These are phyloP conservation scores for Hanseniaspora singularis DNA, from an alignment of 805 yeast species.

Conservation along the genomic window DNA sequence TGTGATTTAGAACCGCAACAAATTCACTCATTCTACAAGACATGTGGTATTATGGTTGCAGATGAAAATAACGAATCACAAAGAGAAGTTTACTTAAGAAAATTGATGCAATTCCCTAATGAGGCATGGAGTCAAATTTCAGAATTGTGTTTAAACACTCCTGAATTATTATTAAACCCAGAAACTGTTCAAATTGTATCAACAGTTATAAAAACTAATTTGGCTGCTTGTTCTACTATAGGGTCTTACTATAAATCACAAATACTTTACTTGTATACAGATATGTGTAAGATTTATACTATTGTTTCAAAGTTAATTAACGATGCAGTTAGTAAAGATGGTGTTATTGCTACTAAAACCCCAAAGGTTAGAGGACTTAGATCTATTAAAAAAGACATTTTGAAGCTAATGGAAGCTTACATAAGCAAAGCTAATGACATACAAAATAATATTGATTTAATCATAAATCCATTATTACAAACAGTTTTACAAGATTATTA, in stretches of 20 bases:
- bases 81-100: constrained; percentile 59
- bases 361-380: constrained; percentile 91
- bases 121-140: constrained; percentile 89
- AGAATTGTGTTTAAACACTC: constrained; percentile 72
- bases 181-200: constrained; percentile 89
- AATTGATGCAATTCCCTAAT: constrained; percentile 84
- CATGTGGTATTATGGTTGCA: constrained; percentile 85
- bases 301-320: constrained; percentile 84
- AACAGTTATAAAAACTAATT: constrained; percentile 88
- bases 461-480: constrained; percentile 68
- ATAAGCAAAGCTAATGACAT: constrained; percentile 65
- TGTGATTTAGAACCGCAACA: constrained; percentile 93
- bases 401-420: constrained; percentile 79
- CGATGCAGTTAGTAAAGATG: constrained; percentile 64
- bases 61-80: constrained; percentile 65
- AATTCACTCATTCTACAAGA: constrained; percentile 94
- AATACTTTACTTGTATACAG: constrained; percentile 71
- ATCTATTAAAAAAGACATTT: constrained; percentile 88
- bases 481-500: constrained; percentile 85
- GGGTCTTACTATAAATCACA: constrained; percentile 88
- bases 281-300: constrained; percentile 77
- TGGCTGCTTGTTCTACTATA: constrained; percentile 84
- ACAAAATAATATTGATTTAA: constrained; percentile 70
- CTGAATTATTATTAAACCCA: constrained; percentile 58
- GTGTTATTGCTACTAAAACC: constrained; percentile 82